Evolutionary conservation across 345 rosid species (phyloP).

Genomic region (Hibiscus trionum): DNA sequence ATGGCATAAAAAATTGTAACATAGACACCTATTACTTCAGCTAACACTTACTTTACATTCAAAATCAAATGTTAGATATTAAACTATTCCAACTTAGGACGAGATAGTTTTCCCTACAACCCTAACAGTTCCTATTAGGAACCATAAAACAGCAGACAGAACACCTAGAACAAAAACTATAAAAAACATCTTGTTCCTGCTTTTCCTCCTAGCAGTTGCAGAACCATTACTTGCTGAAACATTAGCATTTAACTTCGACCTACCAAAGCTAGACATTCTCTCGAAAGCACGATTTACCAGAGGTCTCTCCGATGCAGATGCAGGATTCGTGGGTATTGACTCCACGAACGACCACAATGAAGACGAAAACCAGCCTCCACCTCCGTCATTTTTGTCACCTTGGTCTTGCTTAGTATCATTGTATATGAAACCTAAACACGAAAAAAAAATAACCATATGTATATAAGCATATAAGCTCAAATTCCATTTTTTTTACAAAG

Average conservation of each 20-base stretch:
- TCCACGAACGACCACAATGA: slow-evolving; percentile 71
- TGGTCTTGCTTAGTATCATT: slow-evolving; percentile 24
- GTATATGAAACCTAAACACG: slow-evolving; percentile 33
- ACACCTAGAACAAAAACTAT: not conserved
- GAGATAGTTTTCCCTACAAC: too few species aligned
- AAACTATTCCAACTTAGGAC: too few species aligned
- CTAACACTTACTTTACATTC: too few species aligned
- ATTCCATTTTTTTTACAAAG: slow-evolving; percentile 22
- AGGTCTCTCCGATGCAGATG: slow-evolving; percentile 69
- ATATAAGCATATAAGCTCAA: slow-evolving; percentile 33
- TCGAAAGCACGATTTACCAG: slow-evolving; percentile 51
- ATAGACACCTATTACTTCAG: too few species aligned
- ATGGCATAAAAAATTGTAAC: too few species aligned
- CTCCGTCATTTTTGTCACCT: slow-evolving; percentile 20
- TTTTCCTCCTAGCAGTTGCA: not conserved
- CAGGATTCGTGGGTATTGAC: slow-evolving; percentile 78
- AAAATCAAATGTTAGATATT: too few species aligned
- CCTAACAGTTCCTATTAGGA: not conserved
- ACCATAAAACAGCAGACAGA: not conserved
- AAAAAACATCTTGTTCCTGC: not conserved
- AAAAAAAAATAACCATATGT: slow-evolving; percentile 12
- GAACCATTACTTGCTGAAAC: not conserved
- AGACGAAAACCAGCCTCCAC: slow-evolving; percentile 49
- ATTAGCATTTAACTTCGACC: not conserved
- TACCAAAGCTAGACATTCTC: slow-evolving; percentile 41